These are phyloP conservation scores for Picochlorum sp. DNA, from an alignment of 139 green algal genomes.

Conservation along the genomic window DNA sequence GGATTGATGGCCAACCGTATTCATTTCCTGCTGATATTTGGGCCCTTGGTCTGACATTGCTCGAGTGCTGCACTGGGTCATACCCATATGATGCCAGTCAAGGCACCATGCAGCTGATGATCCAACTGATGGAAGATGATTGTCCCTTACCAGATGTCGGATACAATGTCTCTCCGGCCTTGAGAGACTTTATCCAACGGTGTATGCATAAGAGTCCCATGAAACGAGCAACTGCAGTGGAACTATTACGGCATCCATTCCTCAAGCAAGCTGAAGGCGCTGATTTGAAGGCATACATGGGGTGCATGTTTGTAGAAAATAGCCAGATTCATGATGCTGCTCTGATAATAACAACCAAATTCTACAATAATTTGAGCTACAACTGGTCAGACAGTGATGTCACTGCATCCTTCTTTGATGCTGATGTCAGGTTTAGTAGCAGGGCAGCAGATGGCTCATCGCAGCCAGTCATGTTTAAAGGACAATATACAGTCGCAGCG, in stretches of 20 bases:
- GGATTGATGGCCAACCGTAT: slow-evolving; percentile 80
- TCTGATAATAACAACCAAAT: slow-evolving; percentile 6
- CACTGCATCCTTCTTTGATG: slow-evolving; percentile 26
- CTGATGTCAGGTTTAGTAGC: slow-evolving; percentile 8
- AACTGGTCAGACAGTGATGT: slow-evolving; percentile 13
- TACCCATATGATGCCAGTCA: slow-evolving; percentile 80
- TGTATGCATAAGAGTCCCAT: slow-evolving; percentile 67
- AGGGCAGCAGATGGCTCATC: background rate
- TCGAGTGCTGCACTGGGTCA: slow-evolving; percentile 77
- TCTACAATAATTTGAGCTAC: slow-evolving; percentile 29
- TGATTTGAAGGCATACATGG: slow-evolving; percentile 32
- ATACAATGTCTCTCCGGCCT: slow-evolving; percentile 46
- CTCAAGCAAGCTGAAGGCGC: slow-evolving; percentile 7
- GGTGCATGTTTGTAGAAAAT: slow-evolving; percentile 16
- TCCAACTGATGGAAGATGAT: slow-evolving; percentile 57
- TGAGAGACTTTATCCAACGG: slow-evolving; percentile 66
- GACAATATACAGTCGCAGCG: slow-evolving; percentile 26
- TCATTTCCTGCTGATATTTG: slow-evolving; percentile 74
- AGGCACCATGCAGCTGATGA: slow-evolving; percentile 71
- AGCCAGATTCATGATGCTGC: slow-evolving; percentile 21
- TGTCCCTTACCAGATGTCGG: slow-evolving; percentile 33
- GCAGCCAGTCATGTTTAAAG: slow-evolving; percentile 8
- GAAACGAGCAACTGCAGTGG: slow-evolving; percentile 46
- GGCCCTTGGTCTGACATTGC: slow-evolving; percentile 76
- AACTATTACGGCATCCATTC: slow-evolving; percentile 70